phyloP scores from a whole-genome alignment of 345 rosid genomes.

The Microcos paniculata region DNA sequence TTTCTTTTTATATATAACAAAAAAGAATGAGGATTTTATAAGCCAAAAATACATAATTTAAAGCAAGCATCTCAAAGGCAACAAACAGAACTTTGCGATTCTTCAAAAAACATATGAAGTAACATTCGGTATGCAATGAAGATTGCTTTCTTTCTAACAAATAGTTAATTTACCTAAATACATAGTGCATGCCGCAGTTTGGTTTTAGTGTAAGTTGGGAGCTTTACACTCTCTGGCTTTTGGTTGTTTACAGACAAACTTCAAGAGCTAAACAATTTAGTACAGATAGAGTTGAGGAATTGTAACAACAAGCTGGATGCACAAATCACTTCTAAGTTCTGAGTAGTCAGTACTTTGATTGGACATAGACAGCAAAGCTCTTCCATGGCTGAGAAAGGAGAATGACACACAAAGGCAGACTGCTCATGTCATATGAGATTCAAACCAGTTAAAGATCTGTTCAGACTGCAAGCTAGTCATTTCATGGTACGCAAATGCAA shows the following conservation, averaged over 20 bases:
- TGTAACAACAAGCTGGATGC: neutral
- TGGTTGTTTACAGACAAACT: neutral
- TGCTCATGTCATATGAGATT: constrained; percentile 62
- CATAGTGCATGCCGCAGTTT: neutral
- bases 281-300: neutral
- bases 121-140: neutral
- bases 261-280: neutral
- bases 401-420: neutral
- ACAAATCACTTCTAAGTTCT: neutral
- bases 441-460: constrained; percentile 86
- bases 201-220: neutral
- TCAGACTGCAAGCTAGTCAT: constrained; percentile 90
- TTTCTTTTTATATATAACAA: too few relatives aligned
- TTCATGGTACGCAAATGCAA: constrained; percentile 89
- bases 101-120: neutral
- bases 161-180: constrained; percentile 4
- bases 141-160: neutral
- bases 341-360: neutral
- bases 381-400: neutral
- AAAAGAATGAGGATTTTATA: neutral
- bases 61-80: neutral
- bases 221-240: neutral
- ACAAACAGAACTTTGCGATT: neutral
- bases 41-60: constrained; percentile 2
- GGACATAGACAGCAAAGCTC: neutral